These are phyloP conservation scores for Eimeria necatrix DNA, from an alignment of 169 alveolate genomes.

Conservation along the genomic window DNA sequence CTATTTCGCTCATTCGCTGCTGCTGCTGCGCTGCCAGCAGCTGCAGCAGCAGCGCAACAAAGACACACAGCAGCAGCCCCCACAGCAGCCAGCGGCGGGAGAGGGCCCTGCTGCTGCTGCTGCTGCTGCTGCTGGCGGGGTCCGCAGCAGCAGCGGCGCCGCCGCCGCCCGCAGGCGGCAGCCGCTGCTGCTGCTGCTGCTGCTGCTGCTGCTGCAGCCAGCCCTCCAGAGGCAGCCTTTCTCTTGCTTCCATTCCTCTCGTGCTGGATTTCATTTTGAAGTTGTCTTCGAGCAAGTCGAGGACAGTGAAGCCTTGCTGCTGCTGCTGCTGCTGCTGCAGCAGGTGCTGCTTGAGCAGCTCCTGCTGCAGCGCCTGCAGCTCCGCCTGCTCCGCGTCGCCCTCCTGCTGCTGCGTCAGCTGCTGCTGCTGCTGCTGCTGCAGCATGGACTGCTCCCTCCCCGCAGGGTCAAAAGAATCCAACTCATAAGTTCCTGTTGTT, in stretches of 20 bases:
- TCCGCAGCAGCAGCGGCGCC: not conserved
- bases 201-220: conserved; percentile 9
- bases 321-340: conserved; percentile 18
- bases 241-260: not conserved
- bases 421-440: conserved; percentile 42
- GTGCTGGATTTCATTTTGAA: not conserved
- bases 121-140: not conserved
- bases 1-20: not conserved
- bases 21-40: not conserved
- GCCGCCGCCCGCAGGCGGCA: not conserved
- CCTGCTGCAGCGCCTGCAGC: not conserved
- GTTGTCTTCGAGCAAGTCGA: not conserved
- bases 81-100: not conserved
- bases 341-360: not conserved
- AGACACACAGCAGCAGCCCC: not conserved
- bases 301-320: not conserved
- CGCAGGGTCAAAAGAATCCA: conserved; percentile 1
- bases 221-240: not conserved
- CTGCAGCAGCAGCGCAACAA: conserved; percentile 4
- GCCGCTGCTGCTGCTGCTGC: not conserved
- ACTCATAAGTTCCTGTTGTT: conserved; percentile 1
- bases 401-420: too few species aligned
- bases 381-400: not conserved
- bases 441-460: not conserved
- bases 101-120: not conserved